Percentiles rank a stretch among this genome's conserved stretches.
Evolutionary conservation across 805 yeast species (phyloP).

Genomic region (Suhomyces vadensis): DNA sequence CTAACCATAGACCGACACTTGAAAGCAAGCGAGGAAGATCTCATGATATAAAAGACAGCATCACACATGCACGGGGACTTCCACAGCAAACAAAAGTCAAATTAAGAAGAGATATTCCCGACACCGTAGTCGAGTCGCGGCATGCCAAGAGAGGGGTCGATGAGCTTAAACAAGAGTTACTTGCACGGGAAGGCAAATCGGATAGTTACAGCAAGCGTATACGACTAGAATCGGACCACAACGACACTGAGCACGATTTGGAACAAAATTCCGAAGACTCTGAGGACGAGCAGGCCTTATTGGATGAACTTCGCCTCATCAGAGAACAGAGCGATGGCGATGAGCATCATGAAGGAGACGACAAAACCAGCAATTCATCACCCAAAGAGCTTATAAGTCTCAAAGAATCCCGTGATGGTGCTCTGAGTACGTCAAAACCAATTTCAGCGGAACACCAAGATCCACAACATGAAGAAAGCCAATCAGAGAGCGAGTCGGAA

Average conservation of each 20-base stretch:
- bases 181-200: conserved; percentile 14
- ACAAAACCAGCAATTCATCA: no score
- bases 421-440: no score
- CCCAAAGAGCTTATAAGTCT: no score
- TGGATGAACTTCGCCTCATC: conserved; percentile 5
- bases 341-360: no score
- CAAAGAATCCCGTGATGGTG: no score
- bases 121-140: conserved; percentile 15
- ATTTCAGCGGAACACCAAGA: no score
- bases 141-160: conserved; percentile 21
- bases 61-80: conserved; percentile 35
- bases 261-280: conserved; percentile 2
- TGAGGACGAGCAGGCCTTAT: conserved; percentile 6
- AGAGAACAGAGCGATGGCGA: conserved; percentile 4
- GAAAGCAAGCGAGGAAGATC: conserved; percentile 42
- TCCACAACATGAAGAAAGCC: neutral
- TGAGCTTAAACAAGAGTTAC: conserved; percentile 23
- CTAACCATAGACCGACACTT: conserved; percentile 45
- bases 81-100: conserved; percentile 36
- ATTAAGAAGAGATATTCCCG: conserved; percentile 26
- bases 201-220: conserved; percentile 1
- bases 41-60: conserved; percentile 30
- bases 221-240: neutral
- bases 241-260: neutral
- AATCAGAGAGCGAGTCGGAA: conserved; percentile 10